Conservation (phyloP, 495 filamentous ascomycete species). For the Hyphodiscus hymeniophilus region DNA sequence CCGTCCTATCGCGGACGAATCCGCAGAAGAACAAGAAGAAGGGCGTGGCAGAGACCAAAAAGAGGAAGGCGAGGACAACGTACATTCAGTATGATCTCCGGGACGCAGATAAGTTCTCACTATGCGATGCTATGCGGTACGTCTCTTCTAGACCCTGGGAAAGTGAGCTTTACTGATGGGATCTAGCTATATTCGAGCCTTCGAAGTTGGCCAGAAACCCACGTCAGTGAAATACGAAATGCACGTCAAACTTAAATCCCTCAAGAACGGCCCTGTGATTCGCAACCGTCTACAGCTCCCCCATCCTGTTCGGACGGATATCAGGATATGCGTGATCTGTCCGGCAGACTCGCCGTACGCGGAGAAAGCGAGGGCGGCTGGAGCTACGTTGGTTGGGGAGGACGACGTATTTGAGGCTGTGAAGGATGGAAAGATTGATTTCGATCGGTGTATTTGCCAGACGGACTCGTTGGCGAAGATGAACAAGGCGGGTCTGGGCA, state of each 20-base stretch:
- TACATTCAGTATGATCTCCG: conserved; percentile 55
- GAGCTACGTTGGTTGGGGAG: conserved; percentile 76
- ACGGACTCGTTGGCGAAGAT: conserved; percentile 60
- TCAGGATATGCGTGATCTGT: conserved; percentile 81
- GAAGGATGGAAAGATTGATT: conserved; percentile 65
- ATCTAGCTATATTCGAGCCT: conserved; percentile 75
- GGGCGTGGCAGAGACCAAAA: conserved; percentile 47
- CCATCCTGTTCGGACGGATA: conserved; percentile 76
- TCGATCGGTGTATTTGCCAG: conserved; percentile 86
- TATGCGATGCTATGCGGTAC: conserved; percentile 92
- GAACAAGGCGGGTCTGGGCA: conserved; percentile 68
- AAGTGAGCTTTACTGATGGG: conserved; percentile 1
- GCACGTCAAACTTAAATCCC: conserved; percentile 65
- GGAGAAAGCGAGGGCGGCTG: conserved; percentile 60
- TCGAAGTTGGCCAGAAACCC: conserved; percentile 79
- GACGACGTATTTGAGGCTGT: conserved; percentile 76
- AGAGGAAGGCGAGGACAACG: conserved; percentile 54
- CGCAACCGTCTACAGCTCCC: conserved; percentile 84
- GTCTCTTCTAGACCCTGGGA: conserved; percentile 16
- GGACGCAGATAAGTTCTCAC: conserved; percentile 58
- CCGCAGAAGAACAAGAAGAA: conserved; percentile 37
- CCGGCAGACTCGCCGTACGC: conserved; percentile 63
- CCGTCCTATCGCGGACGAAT: conserved; percentile 20
- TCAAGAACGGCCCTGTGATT: conserved; percentile 75
- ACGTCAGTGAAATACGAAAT: conserved; percentile 77